These are phyloP conservation scores for Mycotypha africana DNA, from an alignment of 371 early-diverging fungal genomes.

Conservation along the genomic window DNA sequence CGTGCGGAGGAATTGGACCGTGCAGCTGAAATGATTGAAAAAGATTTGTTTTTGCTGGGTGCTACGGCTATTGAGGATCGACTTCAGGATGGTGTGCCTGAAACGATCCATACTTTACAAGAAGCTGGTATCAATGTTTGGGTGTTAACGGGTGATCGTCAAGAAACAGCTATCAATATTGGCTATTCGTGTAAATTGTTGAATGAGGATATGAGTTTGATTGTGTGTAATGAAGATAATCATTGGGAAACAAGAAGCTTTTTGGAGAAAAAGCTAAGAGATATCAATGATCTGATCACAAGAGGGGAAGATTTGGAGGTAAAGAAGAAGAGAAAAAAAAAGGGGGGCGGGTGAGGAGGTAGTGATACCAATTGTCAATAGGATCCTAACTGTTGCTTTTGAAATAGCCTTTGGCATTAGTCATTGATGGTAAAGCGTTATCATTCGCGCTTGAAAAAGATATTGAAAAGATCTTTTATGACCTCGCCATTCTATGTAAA, in stretches of 20 bases:
- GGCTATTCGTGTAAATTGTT: constrained; percentile 88
- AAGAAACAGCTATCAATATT: constrained; percentile 93
- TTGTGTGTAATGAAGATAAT: constrained; percentile 76
- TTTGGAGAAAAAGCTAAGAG: constrained; percentile 67
- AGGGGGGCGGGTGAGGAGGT: too few relatives aligned
- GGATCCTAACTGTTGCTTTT: too few relatives aligned
- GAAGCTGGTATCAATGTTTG: constrained; percentile 95
- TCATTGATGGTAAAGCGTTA: constrained; percentile 69
- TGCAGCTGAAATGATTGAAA: constrained; percentile 93
- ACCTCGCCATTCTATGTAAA: constrained; percentile 48
- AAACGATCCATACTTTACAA: constrained; percentile 91
- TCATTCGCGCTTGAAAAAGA: constrained; percentile 69
- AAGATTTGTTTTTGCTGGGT: constrained; percentile 86
- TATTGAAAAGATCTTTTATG: constrained; percentile 31
- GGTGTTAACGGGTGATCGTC: constrained; percentile 94
- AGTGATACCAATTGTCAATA: too few relatives aligned
- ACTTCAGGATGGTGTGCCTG: constrained; percentile 96
- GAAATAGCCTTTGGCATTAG: constrained; percentile 56
- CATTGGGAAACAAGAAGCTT: constrained; percentile 76
- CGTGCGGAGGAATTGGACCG: constrained; percentile 83
- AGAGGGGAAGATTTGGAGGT: constrained; percentile 58
- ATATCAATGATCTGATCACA: constrained; percentile 53
- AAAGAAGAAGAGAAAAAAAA: constrained; percentile 2
- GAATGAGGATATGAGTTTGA: constrained; percentile 80
- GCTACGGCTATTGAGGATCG: constrained; percentile 99